phyloP scores from a whole-genome alignment of 371 early-diverging fungal genomes.

The Batkoa obscura region DNA sequence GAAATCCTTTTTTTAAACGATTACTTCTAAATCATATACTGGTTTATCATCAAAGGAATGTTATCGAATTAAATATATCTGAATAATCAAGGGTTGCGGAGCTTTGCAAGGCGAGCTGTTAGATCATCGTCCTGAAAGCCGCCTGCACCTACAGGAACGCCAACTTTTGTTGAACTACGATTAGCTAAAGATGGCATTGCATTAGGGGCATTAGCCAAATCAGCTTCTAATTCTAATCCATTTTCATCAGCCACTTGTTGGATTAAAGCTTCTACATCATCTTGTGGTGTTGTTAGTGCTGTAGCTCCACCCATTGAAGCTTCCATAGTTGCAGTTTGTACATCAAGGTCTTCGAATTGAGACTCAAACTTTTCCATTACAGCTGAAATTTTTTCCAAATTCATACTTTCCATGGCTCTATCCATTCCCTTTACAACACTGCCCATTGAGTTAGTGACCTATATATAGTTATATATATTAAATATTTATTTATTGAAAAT shows the following conservation, averaged over 20 bases:
- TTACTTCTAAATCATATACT: no score
- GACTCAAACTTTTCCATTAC: slow-evolving; percentile 90
- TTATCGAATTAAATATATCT: no score
- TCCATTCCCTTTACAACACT: slow-evolving; percentile 82
- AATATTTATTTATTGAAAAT: no score
- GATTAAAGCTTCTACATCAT: slow-evolving; percentile 79
- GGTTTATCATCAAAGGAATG: no score
- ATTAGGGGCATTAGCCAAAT: slow-evolving; percentile 22
- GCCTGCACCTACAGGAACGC: no score
- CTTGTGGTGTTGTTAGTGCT: slow-evolving; percentile 67
- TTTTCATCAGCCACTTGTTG: slow-evolving; percentile 88
- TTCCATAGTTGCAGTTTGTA: slow-evolving; percentile 85
- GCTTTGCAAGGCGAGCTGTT: slow-evolving; percentile 38
- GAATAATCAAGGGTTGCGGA: slow-evolving; percentile 31
- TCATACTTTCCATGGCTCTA: slow-evolving; percentile 75
- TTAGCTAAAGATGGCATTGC: slow-evolving; percentile 8
- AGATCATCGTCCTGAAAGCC: slow-evolving; percentile 42
- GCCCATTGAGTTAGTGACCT: slow-evolving; percentile 55
- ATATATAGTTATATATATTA: background rate
- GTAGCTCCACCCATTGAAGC: slow-evolving; percentile 72
- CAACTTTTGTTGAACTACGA: no score
- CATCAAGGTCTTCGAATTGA: slow-evolving; percentile 86
- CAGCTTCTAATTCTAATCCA: slow-evolving; percentile 61
- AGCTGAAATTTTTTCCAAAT: slow-evolving; percentile 76
- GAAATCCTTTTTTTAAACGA: no score